phyloP scores from a whole-genome alignment of 257 asterid genomes.

The Lycium barbarum region DNA sequence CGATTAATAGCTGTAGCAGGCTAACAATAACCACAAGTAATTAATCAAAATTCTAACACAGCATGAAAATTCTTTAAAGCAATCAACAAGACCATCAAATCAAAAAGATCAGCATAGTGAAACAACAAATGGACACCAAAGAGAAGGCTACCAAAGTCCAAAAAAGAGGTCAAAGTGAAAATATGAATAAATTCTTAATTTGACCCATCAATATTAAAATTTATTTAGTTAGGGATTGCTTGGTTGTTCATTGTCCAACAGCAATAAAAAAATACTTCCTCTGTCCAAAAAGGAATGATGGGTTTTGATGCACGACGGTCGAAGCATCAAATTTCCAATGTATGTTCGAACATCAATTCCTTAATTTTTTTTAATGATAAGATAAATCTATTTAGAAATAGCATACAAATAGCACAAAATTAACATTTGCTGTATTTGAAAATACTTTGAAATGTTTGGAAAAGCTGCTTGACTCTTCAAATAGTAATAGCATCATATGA shows the following conservation, averaged over 20 bases:
- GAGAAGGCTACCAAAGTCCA: background rate
- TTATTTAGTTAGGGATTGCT: background rate
- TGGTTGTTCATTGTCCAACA: slow-evolving; percentile 15
- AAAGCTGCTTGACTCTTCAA: background rate
- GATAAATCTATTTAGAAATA: background rate
- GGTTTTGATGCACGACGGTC: background rate
- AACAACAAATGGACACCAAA: slow-evolving; percentile 14
- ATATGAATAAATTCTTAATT: background rate
- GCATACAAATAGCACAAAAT: background rate
- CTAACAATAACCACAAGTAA: slow-evolving; percentile 52
- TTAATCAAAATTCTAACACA: background rate
- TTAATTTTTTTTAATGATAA: background rate
- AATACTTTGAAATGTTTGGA: background rate
- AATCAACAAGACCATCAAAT: background rate
- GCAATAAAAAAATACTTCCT: slow-evolving; percentile 10
- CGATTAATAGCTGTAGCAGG: slow-evolving; percentile 86
- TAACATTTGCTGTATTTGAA: background rate
- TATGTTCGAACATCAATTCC: background rate
- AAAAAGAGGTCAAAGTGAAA: background rate
- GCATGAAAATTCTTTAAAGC: background rate
- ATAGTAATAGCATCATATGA: slow-evolving; percentile 9
- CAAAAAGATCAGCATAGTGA: background rate
- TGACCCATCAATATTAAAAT: background rate
- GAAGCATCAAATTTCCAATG: background rate
- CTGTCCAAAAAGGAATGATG: background rate